phyloP scores from a whole-genome alignment of 2,329 filamentous ascomycete genomes.

The Pestalotiopsis sp. region DNA sequence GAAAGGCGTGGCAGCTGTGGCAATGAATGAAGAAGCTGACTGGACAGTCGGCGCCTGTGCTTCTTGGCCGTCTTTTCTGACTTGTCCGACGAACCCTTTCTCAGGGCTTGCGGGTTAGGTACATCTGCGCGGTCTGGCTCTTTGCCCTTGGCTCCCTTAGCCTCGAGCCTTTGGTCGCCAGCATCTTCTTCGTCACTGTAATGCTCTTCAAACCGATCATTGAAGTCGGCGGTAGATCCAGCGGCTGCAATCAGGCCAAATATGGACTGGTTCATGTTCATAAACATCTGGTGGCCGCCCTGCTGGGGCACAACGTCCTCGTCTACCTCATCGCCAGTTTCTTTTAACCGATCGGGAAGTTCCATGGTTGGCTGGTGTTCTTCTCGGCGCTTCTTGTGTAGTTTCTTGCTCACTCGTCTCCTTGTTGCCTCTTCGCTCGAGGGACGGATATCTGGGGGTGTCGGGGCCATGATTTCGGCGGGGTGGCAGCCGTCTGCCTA shows the following conservation, averaged over 20 bases:
- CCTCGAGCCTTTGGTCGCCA: constrained; percentile 33
- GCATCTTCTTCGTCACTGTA: constrained; percentile 81
- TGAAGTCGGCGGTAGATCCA: constrained; percentile 79
- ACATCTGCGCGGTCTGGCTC: constrained; percentile 26
- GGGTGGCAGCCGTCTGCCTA: constrained; percentile 9
- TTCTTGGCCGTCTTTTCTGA: constrained; percentile 34
- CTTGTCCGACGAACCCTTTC: constrained; percentile 33
- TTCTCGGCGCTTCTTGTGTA: constrained; percentile 44
- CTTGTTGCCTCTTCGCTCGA: constrained; percentile 36
- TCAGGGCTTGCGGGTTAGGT: constrained; percentile 32
- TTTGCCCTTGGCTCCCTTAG: constrained; percentile 18
- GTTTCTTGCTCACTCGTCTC: constrained; percentile 40
- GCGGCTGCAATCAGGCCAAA: constrained; percentile 91
- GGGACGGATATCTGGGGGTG: constrained; percentile 9
- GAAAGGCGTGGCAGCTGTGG: constrained; percentile 54
- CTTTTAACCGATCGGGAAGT: constrained; percentile 54
- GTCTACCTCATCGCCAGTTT: constrained; percentile 48
- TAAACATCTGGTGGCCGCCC: constrained; percentile 50
- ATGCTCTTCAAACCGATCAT: constrained; percentile 74
- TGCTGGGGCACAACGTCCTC: constrained; percentile 46
- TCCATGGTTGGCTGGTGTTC: constrained; percentile 43
- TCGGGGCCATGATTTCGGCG: constrained; percentile 24
- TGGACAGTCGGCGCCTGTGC: constrained; percentile 62
- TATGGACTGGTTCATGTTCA: constrained; percentile 91
- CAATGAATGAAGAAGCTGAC: constrained; percentile 65